Base-by-base conservation (phyloP, 2,329 filamentous ascomycete genomes). In the Cladosporium halotolerans region DNA sequence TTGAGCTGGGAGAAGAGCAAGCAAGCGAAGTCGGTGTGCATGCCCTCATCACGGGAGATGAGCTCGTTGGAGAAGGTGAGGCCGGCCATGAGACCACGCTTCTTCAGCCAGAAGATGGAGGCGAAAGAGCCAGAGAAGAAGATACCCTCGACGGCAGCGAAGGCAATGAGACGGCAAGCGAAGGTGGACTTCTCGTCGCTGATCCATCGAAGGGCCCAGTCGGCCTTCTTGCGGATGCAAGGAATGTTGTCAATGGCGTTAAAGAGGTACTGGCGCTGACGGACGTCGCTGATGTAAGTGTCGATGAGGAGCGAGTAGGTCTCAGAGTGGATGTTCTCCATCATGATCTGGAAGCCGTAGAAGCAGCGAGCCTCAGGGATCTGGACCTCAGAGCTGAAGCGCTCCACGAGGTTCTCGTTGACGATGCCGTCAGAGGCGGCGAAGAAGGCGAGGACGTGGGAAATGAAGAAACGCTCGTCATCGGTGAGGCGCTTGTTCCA, bases 281-380 rank as follows among this genome's bases (percentile, higher is more conserved):
- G 87, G 58, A 89, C 88, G 79, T 99, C 93, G 81, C 95, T 96
- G 77, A 99, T 95, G 75, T 99, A 99, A 58, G 92, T 96, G 73
- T 99, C 93, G 71, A 99, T 99, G 70, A 99, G 85, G 34, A 99
- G 85, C 16, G 92, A 97, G 82, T 99, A 99, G 52, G 93, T 99
- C 79, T 99, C 93, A 13, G 93, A 96, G 82, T 99, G 93, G 68
- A 99, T 96, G 78, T 99, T 99, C 81, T 99, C 93, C 89, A 99
- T 97, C 93, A 99, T 99, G 79, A 97, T 97, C 79, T 99, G 93
- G 83, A 99, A 99, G 60, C 93, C 93, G 74, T 99, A 99, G 82
- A 99, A 99, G 84, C 93, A 99, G 67, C 93, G 90, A 60, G 93
- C 93, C 77, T 99, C 93, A 9, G 93, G 92, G 55, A 97, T 85